phyloP scores from a whole-genome alignment of 192 early-diverging fungal genomes.

The Jimgerdemannia lactiflua region DNA sequence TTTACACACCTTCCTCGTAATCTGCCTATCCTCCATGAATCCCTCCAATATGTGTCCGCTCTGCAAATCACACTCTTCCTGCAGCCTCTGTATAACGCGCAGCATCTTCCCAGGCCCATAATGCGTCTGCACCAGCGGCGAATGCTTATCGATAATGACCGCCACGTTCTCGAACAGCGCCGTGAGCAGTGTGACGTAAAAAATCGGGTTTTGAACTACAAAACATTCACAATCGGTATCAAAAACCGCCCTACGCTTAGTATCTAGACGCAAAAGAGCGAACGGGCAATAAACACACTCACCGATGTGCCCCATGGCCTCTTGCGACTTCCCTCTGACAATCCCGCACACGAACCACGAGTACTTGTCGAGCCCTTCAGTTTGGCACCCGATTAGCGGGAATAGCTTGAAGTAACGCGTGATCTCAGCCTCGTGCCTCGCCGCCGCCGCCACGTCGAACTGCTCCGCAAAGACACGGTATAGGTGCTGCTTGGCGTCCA shows the following conservation, averaged over 20 bases:
- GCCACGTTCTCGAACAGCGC: conserved; percentile 89
- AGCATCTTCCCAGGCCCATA: conserved; percentile 90
- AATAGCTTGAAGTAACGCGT: conserved; percentile 89
- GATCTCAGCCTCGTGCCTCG: conserved; percentile 70
- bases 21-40: conserved; percentile 74
- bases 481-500: conserved; percentile 58
- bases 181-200: conserved; percentile 80
- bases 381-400: conserved; percentile 78
- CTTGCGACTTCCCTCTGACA: conserved; percentile 73
- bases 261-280: not conserved
- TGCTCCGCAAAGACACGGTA: conserved; percentile 68
- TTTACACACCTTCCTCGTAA: conserved; percentile 33
- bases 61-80: conserved; percentile 86
- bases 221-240: not conserved
- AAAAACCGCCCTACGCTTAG: not conserved
- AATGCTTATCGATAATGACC: conserved; percentile 83
- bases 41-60: conserved; percentile 71
- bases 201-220: conserved; percentile 43
- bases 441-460: conserved; percentile 79
- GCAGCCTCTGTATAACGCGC: conserved; percentile 81
- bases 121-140: conserved; percentile 75
- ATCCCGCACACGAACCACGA: conserved; percentile 80
- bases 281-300: conserved; percentile 2
- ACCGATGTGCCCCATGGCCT: conserved; percentile 50
- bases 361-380: conserved; percentile 88